Evolutionary conservation across 345 rosid genomes (phyloP).

Genomic region (Eucalyptus grandis): DNA sequence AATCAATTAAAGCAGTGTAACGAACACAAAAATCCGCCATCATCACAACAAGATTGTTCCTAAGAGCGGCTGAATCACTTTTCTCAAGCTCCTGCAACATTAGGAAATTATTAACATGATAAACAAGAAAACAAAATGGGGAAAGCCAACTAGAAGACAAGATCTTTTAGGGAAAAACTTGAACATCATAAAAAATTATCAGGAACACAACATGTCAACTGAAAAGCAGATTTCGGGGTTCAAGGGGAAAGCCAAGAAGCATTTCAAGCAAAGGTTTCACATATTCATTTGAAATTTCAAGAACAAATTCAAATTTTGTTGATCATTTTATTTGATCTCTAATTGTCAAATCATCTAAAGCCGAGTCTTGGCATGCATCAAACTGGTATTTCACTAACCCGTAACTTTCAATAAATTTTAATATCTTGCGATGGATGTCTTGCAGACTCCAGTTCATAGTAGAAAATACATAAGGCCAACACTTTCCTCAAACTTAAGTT

Average conservation of each 20-base stretch:
- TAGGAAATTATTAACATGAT: neutral
- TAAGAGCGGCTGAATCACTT: constrained; percentile 81
- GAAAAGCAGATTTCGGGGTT: neutral
- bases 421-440: neutral
- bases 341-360: neutral
- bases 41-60: constrained; percentile 81
- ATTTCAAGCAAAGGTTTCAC: neutral
- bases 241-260: neutral
- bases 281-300: neutral
- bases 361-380: neutral
- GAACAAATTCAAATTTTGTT: neutral
- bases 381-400: neutral
- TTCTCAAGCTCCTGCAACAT: constrained; percentile 74
- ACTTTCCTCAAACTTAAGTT: neutral
- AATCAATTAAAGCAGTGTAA: constrained; percentile 82
- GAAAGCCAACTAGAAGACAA: neutral
- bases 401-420: neutral
- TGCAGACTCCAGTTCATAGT: neutral
- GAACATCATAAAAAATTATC: neutral
- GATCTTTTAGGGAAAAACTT: neutral
- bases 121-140: neutral
- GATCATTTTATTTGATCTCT: neutral
- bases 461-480: neutral
- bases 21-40: constrained; percentile 95
- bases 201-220: neutral